A percentile compares a stretch with the other conserved stretches of the same genome.
Conservation (phyloP, 768 basidiomycete species). For the Lactarius indigo region DNA sequence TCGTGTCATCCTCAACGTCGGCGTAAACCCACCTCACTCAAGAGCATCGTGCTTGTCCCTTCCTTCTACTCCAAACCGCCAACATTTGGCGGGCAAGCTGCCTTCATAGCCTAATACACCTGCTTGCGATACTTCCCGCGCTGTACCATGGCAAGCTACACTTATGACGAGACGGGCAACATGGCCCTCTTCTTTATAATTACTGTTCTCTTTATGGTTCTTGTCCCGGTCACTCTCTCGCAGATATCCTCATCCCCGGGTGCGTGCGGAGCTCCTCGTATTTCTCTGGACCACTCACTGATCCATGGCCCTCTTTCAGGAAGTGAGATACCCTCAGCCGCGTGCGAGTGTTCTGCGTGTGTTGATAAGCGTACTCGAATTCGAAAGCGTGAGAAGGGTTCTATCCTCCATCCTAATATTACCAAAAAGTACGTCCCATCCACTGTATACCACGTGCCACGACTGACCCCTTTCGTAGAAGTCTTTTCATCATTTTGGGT, state of each 20-base stretch:
- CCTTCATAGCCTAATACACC: not conserved
- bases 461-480: conserved; percentile 37
- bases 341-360: conserved; percentile 25
- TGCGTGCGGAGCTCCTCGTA: not conserved
- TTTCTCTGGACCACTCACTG: not conserved
- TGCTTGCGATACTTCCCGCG: conserved; percentile 13
- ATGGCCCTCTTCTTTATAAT: conserved; percentile 91
- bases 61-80: not conserved
- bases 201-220: conserved; percentile 79
- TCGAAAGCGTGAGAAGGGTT: conserved; percentile 28
- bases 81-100: not conserved
- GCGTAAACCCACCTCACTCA: not conserved
- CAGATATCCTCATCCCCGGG: conserved; percentile 10
- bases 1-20: not conserved
- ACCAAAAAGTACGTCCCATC: conserved; percentile 19
- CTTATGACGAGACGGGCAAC: conserved; percentile 81
- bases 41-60: not conserved
- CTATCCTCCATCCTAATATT: conserved; percentile 7
- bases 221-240: conserved; percentile 69
- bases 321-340: conserved; percentile 11
- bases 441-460: not conserved
- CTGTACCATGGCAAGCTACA: conserved; percentile 66
- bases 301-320: not conserved
- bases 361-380: conserved; percentile 34
- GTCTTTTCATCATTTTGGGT: conserved; percentile 57